Base-by-base conservation (phyloP, 495 filamentous ascomycete species). In the Diplogelasinospora grovesii region DNA sequence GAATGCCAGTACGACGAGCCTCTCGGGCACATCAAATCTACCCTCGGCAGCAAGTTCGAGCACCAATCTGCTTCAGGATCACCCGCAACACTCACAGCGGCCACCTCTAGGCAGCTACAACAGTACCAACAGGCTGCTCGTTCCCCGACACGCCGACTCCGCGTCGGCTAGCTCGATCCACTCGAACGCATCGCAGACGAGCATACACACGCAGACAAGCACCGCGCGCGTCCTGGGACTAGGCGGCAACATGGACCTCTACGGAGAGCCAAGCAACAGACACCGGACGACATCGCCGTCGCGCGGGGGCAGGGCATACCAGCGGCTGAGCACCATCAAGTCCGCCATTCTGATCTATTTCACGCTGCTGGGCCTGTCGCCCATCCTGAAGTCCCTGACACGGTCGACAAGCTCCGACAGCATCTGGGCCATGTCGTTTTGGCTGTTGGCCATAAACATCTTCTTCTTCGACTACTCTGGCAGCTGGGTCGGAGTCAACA, bases 391-490 rank as follows among this genome's bases (percentile, higher is more conserved):
- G 60, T 95, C 88, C 3, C 74, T 98, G 10, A 97, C 92, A 1
- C 80, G 81, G 24, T 95, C 89, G 4, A 95, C 89, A 4, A 84
- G 84, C 14, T 79, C 71, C 22, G 92, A 98, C 68, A 87, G 81
- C 18, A 97, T 98, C 48, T 98, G 93, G 93, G 86, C 92, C 11
- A 82, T 98, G 70, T 88, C 85, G 48, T 86, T 81, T 61, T 93
- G 86, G 82, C 71, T 98, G 32, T 76, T 98, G 55, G 76, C 85
- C 43, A 89, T 95, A 65, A 97, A 98, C 63, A 85, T 96, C 50
- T 88, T 95, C 60, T 94, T 92, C 57, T 95, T 96, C 58, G 92
- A 98, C 66, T 97, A 97, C 53, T 83, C 88, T 19, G 81, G 55
- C 35, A 50, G 47, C 48, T 78, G 51, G 14, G 10, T 71, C 1